These are phyloP conservation scores for Ascocoryne sarcoides DNA, from an alignment of 2,329 filamentous ascomycete species.

Conservation along the genomic window DNA sequence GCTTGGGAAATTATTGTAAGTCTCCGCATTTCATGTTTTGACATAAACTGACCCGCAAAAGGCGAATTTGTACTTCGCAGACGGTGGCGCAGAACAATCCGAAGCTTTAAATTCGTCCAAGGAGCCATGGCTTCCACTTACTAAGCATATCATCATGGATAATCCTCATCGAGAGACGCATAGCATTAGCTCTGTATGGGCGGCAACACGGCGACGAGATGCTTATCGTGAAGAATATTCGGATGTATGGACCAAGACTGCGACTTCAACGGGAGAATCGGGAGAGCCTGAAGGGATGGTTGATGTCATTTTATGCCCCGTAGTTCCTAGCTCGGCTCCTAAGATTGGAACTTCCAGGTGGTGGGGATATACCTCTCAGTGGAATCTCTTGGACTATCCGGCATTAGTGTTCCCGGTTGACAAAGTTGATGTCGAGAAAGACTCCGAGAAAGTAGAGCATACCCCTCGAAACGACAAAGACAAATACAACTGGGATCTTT, in stretches of 20 bases:
- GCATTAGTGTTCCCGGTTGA: slow-evolving; percentile 50
- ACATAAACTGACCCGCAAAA: slow-evolving; percentile 2
- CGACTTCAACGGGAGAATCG: slow-evolving; percentile 24
- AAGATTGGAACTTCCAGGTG: slow-evolving; percentile 39
- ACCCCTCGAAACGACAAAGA: slow-evolving; percentile 28
- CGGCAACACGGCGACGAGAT: slow-evolving; percentile 33
- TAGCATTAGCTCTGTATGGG: slow-evolving; percentile 34
- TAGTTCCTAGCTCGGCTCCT: slow-evolving; percentile 45
- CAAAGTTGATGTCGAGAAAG: slow-evolving; percentile 26
- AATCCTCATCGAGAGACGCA: slow-evolving; percentile 37
- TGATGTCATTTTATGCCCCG: slow-evolving; percentile 56
- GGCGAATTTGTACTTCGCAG: slow-evolving; percentile 43
- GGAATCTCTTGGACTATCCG: slow-evolving; percentile 63
- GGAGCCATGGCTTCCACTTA: slow-evolving; percentile 50
- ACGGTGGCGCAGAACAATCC: slow-evolving; percentile 47
- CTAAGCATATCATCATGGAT: slow-evolving; percentile 48
- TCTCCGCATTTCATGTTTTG: slow-evolving; percentile 5
- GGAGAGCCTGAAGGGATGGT: slow-evolving; percentile 30
- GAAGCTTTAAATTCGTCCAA: slow-evolving; percentile 42
- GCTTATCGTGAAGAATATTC: slow-evolving; percentile 23
- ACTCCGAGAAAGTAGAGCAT: slow-evolving; percentile 22
- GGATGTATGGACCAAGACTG: slow-evolving; percentile 22
- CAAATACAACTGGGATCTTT: slow-evolving; percentile 27
- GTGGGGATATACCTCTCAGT: slow-evolving; percentile 59
- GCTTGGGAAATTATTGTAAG: slow-evolving; percentile 40